Conservation (phyloP, 257 asterid genomes). For the Mitragyna speciosa region DNA sequence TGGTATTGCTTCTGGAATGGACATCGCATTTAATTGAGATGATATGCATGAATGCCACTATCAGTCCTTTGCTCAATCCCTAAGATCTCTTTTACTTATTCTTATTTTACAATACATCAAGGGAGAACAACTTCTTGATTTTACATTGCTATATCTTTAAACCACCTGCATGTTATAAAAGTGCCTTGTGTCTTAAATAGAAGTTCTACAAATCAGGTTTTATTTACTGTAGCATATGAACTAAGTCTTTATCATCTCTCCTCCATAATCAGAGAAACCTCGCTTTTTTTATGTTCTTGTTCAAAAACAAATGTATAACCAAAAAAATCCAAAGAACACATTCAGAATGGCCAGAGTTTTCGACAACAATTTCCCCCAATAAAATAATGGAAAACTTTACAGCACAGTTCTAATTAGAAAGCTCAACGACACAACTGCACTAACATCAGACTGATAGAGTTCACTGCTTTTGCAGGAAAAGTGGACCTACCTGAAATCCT, state of each 20-base stretch:
- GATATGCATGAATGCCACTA: not conserved
- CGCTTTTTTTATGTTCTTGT: not conserved
- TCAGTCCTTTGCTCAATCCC: not conserved
- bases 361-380: not conserved
- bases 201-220: not conserved
- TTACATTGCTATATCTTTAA: not conserved
- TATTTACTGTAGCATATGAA: not conserved
- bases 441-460: not conserved
- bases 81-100: not conserved
- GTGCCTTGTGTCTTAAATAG: too few species aligned
- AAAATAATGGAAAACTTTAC: not conserved
- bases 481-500: constrained; percentile 64
- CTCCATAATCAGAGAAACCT: too few species aligned
- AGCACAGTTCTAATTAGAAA: not conserved
- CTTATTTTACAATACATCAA: not conserved
- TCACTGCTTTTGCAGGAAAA: not conserved
- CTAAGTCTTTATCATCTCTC: not conserved
- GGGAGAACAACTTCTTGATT: not conserved
- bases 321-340: not conserved
- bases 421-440: not conserved
- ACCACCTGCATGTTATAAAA: not conserved
- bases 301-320: not conserved
- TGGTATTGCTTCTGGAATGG: not conserved
- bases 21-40: not conserved
- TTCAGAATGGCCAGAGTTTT: not conserved